Conservation (phyloP, 1,139 yeast genomes). For the Blastobotrys aristatus region DNA sequence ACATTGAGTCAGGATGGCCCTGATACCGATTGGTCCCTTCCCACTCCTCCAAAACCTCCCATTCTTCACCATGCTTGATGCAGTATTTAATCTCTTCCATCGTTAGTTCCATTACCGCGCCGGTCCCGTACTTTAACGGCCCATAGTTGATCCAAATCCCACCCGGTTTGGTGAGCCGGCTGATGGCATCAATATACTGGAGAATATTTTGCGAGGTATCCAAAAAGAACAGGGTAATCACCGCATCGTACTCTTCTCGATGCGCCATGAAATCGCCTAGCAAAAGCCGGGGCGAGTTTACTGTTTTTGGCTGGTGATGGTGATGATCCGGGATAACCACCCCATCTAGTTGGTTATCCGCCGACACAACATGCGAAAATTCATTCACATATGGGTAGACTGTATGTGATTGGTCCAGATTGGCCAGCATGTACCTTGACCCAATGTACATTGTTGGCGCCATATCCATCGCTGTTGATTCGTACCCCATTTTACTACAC, state of each 20-base stretch:
- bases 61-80: conserved; percentile 49
- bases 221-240: conserved; percentile 70
- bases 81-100: conserved; percentile 55
- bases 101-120: conserved; percentile 71
- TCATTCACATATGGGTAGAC: conserved; percentile 61
- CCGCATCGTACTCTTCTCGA: conserved; percentile 28
- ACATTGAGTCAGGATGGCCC: conserved; percentile 28
- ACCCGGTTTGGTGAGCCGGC: conserved; percentile 42
- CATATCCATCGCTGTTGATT: conserved; percentile 65
- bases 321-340: conserved; percentile 33
- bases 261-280: conserved; percentile 56
- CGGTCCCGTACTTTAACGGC: conserved; percentile 83
- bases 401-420: conserved; percentile 10
- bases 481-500: conserved; percentile 42
- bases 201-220: conserved; percentile 85
- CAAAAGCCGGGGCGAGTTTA: conserved; percentile 38
- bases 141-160: conserved; percentile 82
- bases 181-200: conserved; percentile 61
- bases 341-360: conserved; percentile 49
- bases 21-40: conserved; percentile 29
- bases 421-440: conserved; percentile 27
- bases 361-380: conserved; percentile 59
- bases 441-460: conserved; percentile 63
- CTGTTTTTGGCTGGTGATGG: conserved; percentile 38
- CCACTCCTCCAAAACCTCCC: conserved; percentile 46